Evolutionary conservation across 805 yeast species (phyloP), one percentile per base, ranked within the genome.

Genomic region (Nakazawaea ishiwadae): DNA sequence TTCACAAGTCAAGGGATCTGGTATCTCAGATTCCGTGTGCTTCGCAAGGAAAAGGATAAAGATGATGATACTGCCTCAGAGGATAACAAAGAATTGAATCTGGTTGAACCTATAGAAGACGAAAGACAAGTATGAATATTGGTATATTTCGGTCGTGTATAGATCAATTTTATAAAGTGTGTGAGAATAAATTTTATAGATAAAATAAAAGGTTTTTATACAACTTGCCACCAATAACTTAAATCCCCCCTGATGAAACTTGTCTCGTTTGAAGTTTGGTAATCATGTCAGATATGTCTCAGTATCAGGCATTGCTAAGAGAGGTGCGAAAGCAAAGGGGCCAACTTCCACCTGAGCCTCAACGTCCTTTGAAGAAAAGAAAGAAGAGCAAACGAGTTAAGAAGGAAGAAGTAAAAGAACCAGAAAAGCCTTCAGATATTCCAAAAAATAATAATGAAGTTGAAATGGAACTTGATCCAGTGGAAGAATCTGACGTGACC

Each of bases 1-100:
- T 77, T 84, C 51, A 23, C 65, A 0, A 76, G 87, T 37, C 96
- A 88, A 42, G 50, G 71, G 7, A 63, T 84, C 11, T 89, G 96
- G 96, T 65, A 69, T 51, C 46, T 75, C 35, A 56, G 80, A 49
- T 64, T 71, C 49, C 60, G 48, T 36, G 43, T 48, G 45, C 47
- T 57, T 14, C 40, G 43, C 21, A 39, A 42, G 18, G 40, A 24
- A n/a, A 18, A 31, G 18, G 44, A 35, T 24, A 29, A 35, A 27
- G 43, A 37, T 4, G 35, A 35, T 11, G 38, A 35, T 26, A 21
- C n/a, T 18, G 27, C 11, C 16, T 34, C 12, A 11, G 42, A 37
- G 3, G 30, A 23, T 15, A 21, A 7, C n/a, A 14, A 32, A 8
- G 35, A 34, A 44, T 20, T 43, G 44, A 10, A 46, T 32, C 20